These are phyloP conservation scores for Astrephomene gubernaculifera DNA, from an alignment of 139 green algal genomes.

Conservation along the genomic window DNA sequence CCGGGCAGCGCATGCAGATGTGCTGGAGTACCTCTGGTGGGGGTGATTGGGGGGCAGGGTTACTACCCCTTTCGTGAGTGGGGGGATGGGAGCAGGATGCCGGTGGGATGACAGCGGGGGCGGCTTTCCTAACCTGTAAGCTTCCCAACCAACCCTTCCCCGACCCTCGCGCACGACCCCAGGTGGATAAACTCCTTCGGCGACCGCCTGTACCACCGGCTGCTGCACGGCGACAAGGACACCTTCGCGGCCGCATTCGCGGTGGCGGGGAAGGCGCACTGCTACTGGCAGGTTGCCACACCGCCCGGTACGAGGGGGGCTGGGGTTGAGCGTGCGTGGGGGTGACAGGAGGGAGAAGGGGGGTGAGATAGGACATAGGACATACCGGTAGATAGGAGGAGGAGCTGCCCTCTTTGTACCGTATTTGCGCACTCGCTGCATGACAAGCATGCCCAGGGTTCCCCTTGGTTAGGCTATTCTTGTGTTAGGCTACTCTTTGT, in stretches of 20 bases:
- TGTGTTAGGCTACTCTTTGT: no score
- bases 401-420: no score
- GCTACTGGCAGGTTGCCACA: slow-evolving; percentile 51
- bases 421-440: no score
- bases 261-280: slow-evolving; percentile 60
- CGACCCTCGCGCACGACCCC: neutral
- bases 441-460: no score
- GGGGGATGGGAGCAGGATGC: no score
- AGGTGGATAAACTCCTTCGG: slow-evolving; percentile 46
- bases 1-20: slow-evolving; percentile 58
- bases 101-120: no score
- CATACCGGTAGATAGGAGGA: neutral
- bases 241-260: slow-evolving; percentile 68
- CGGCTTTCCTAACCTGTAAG: no score
- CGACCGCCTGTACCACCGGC: slow-evolving; percentile 35
- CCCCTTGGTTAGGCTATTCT: no score
- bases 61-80: no score
- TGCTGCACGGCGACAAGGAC: slow-evolving; percentile 63
- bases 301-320: slow-evolving; percentile 44
- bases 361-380: no score
- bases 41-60: no score
- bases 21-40: slow-evolving; percentile 57
- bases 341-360: neutral
- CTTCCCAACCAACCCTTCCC: neutral
- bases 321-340: no score